Evolutionary conservation across 176 grass and related monocot species (phyloP).

Genomic region (bread wheat (Triticum aestivum)): IWGSC_CS_RefSeq_v2.1 NC_057812.1:215785326-215785825

Average conservation of each 20-base stretch:
- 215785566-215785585: conserved; percentile 84
- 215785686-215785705: conserved; percentile 26
- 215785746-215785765: conserved; percentile 34
- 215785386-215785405: neutral
- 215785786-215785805: conserved; percentile 45
- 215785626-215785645: conserved; percentile 42
- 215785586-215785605: conserved; percentile 41
- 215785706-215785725: conserved; percentile 51
- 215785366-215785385: neutral
- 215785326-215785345: conserved; percentile 47
- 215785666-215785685: conserved; percentile 46
- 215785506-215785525: conserved; percentile 45
- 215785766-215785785: conserved; percentile 52
- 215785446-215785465: conserved; percentile 47
- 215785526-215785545: conserved; percentile 51
- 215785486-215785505: conserved; percentile 75
- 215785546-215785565: conserved; percentile 56
- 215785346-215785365: neutral
- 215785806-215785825: neutral
- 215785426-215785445: conserved; percentile 49
- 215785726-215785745: conserved; percentile 39
- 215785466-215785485: conserved; percentile 63
- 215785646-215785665: conserved; percentile 53
- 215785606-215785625: neutral
- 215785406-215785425: neutral